Evolutionary conservation across 805 yeast species (phyloP), one percentile per base, ranked within the genome.

Genomic region (Zygotorulaspora sp.): DNA sequence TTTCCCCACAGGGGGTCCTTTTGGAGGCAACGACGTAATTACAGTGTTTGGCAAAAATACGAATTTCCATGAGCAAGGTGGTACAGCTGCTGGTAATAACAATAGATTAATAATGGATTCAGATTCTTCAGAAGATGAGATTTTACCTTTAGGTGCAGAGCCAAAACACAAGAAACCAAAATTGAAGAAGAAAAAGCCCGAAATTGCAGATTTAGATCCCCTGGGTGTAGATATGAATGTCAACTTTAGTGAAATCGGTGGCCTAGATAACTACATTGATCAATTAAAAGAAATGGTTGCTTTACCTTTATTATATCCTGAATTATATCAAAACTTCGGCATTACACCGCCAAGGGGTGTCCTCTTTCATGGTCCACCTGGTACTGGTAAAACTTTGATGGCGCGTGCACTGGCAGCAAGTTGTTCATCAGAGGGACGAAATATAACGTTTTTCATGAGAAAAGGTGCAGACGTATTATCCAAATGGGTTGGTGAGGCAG

Each of bases 401-500:
- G 98, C 98, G 0, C 68, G 98, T 43, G 98, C 98, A 0, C 67
- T 92, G 35, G 98, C 98, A 1, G 92, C 97, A 0, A 84, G 95
- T 48, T 88, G 96, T 52, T 84, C 96, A 0, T 77, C 94, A 0
- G 80, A 84, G 12, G 80, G 80, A 10, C 71, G 82, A 44, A 90
- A 92, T 49, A 88, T 92, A 41, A 88, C 98, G 0, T 92, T 92
- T 55, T 92, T 88, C 63, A 92, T 92, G 98, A 70, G 99, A 45
- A 92, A 92, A 59, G 99, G 98, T 47, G 97, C 98, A 0, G 98
- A 92, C 61, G 84, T 95, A 57, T 67, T 92, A 50, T 85, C 96
- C 30, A 92, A 92, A 66, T 92, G 98, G 98, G 97, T 92, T 3
- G 98, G 98, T 53, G 98, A 92, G 62, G 97, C 97, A 5, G 98